phyloP scores from a whole-genome alignment of 768 basidiomycete genomes.

The Flagelloscypha sp. region DNA sequence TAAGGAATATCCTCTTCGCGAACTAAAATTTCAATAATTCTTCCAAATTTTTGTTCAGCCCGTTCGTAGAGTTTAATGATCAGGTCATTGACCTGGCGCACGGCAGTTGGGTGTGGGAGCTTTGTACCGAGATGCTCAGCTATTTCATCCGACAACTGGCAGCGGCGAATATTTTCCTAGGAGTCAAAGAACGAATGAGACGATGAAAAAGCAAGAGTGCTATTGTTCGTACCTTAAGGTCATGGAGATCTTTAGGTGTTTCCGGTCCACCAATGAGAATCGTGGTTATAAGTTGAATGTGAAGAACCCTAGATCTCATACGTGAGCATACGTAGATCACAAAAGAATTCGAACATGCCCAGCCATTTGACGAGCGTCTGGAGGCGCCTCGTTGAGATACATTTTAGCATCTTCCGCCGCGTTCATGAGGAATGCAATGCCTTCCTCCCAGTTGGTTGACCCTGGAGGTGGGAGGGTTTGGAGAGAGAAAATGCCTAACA shows the following conservation, averaged over 20 bases:
- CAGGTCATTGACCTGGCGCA: constrained; percentile 44
- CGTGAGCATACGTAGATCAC: constrained; percentile 38
- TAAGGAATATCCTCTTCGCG: constrained; percentile 16
- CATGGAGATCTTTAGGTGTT: constrained; percentile 37
- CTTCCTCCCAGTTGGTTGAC: constrained; percentile 45
- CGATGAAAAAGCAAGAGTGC: not conserved
- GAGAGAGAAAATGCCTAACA: too few relatives aligned
- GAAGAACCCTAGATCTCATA: too few relatives aligned
- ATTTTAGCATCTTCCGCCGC: constrained; percentile 53
- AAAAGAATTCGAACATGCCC: constrained; percentile 53
- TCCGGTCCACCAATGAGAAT: constrained; percentile 45
- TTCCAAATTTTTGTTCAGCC: constrained; percentile 40
- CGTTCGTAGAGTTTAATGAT: constrained; percentile 38
- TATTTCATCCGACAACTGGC: constrained; percentile 38
- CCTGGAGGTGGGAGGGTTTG: too few relatives aligned
- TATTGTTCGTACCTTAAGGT: constrained; percentile 36
- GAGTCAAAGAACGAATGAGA: constrained; percentile 1
- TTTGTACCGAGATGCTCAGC: constrained; percentile 43
- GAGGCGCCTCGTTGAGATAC: constrained; percentile 48
- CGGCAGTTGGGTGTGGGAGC: constrained; percentile 40
- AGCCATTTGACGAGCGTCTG: constrained; percentile 54
- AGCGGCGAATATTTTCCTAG: constrained; percentile 21
- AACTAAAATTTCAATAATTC: constrained; percentile 31
- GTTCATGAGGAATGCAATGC: constrained; percentile 50
- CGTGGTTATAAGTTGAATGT: too few relatives aligned